Base-by-base conservation (phyloP, 129 eudicot genomes). In the Flaveria sonorensis region DNA sequence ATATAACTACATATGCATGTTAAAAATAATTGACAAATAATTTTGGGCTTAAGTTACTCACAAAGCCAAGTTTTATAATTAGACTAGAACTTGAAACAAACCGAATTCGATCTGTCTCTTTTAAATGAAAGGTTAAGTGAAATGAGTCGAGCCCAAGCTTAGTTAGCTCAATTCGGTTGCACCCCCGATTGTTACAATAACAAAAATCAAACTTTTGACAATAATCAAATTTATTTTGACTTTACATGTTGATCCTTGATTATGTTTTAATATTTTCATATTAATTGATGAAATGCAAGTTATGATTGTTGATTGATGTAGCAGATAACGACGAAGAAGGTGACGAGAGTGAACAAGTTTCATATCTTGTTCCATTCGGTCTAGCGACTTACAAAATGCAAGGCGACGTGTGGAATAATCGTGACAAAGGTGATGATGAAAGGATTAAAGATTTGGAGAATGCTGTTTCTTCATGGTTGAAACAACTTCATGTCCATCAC, bases 381-480 rank as follows among this genome's bases (percentile, higher is more conserved):
- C 62, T 87, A 47, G 89, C 88, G 39, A 83, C 89, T 4, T 56
- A 79, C 82, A 71, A 69, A 75, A 71, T 89, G 89, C 81, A 73
- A 36, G 88, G 89, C 7, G 84, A 85, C 7, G 74, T 85, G 9
- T 87, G 91, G 85, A 65, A 79, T 4, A 78, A 68, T 16, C 64
- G 24, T 11, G 69, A 40, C 3, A 30, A 67, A 7, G 57, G 75
- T 20, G 87, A 89, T 10, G 13, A 59, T 15, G 81, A 80, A 48
- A 84, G 52, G 82, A 53, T 86, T 8, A 26, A 45, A 19, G 78
- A 85, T n/a, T 86, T 89, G 28, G 40, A 78, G 15, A 60, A 66
- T 24, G 86, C 84, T 32, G 91, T 88, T 9, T 72, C 76, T 28
- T 80, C 83, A 6, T 89, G 91, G 95, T 52, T 89, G 72, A 83